Evolutionary conservation across 1,284 basidiomycete genomes (phyloP), one percentile per base, ranked within the genome.

Genomic region (Ganoderma sp.): DNA sequence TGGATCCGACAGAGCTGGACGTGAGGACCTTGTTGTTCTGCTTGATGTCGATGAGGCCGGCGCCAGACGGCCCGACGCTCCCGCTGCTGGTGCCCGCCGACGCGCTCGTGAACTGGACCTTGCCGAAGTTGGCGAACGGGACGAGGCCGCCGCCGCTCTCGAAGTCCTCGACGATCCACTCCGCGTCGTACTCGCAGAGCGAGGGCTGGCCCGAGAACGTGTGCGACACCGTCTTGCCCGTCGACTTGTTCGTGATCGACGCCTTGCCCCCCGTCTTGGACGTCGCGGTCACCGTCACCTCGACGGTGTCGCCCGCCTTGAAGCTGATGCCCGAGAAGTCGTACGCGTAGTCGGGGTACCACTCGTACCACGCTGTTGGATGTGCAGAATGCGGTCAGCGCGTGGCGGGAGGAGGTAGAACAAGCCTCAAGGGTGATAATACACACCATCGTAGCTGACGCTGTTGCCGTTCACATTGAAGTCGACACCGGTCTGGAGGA

Each of bases 81-180:
- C 71, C 69, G 66, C 64, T 56, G 41, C 17, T n/a, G 28, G 66
- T 68, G 43, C 41, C 50, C 50, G 67, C 71, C n/a, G n/a, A n/a
- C n/a, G n/a, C n/a, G 14, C 61, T 59, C 45, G 65, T 70, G 69
- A 72, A 72, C 34, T 75, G 77, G 68, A 81, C 77, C 41, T 77
- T 78, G 67, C 79, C 79, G 61, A 79, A 82, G 77, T 81, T 75
- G 58, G 79, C 79, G 69, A 81, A 78, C n/a, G 78, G 76, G 22
- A 80, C 81, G 62, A 79, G 78, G 3, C 65, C 70, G 63, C 66
- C 69, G 67, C 67, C 70, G 66, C 75, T 70, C 69, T 75, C 73
- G 71, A 75, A 81, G 75, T 81, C 80, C 74, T 82, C 80, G 57
- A 81, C 67, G 69, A 72, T 70, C 71, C 71, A 72, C 65, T 72